Percentiles rank a stretch among this genome's conserved stretches.
These are phyloP conservation scores for Candida palmyrensis DNA, from an alignment of 805 yeast species.

Conservation along the genomic window DNA sequence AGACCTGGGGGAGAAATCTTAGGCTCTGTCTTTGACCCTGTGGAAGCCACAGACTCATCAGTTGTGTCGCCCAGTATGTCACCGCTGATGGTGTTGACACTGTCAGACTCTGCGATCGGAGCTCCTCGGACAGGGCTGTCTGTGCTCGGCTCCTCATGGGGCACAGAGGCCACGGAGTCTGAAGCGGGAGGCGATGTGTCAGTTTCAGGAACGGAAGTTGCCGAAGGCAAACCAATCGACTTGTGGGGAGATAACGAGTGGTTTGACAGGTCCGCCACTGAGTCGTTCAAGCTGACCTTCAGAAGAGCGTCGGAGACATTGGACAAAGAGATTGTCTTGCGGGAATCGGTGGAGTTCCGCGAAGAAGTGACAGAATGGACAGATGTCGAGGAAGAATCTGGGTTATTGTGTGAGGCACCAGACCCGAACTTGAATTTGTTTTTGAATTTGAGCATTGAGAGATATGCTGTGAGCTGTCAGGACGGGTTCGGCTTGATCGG, in stretches of 20 bases:
- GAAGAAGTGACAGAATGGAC: conserved; percentile 10
- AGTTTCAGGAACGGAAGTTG: background rate
- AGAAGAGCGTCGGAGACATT: conserved; percentile 18
- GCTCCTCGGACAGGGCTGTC: background rate
- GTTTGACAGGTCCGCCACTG: background rate
- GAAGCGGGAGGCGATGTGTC: background rate
- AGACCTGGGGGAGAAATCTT: conserved; percentile 49
- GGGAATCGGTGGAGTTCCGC: conserved; percentile 19
- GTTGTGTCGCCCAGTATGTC: background rate
- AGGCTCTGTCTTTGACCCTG: background rate
- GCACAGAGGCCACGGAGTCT: background rate
- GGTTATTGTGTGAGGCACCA: conserved; percentile 4
- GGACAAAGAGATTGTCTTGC: conserved; percentile 17
- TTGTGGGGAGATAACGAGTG: conserved; percentile 1
- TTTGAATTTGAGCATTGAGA: conserved; percentile 28
- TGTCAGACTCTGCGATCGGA: conserved; percentile 3
- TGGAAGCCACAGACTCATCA: background rate
- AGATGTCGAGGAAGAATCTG: conserved; percentile 5
- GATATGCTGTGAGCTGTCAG: too few relatives aligned
- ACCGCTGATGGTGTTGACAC: background rate
- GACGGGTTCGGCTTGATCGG: background rate
- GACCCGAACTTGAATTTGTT: conserved; percentile 25
- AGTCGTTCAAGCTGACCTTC: conserved; percentile 11
- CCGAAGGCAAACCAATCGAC: too few relatives aligned
- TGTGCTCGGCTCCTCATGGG: background rate